A percentile compares a stretch with the other conserved stretches of the same genome.
Evolutionary conservation across 2,329 filamentous ascomycete genomes (phyloP).

Genomic region (Lecanicillium sp.): DNA sequence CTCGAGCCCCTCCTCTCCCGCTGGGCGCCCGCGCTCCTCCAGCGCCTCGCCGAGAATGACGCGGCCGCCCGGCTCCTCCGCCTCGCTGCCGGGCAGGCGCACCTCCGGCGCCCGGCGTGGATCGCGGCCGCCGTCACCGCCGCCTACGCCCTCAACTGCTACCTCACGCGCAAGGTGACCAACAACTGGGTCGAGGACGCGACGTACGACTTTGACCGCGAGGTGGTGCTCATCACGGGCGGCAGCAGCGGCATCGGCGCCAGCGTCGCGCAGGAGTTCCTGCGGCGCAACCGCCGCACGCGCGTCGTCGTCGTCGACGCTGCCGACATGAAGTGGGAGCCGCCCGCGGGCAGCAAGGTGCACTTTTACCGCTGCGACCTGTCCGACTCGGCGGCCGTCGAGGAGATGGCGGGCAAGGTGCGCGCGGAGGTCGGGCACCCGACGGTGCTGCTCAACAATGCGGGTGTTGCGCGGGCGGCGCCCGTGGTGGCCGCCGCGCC

Average conservation of each 20-base stretch:
- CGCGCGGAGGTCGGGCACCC: conserved; percentile 30
- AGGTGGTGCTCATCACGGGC: conserved; percentile 34
- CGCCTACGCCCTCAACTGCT: conserved; percentile 19
- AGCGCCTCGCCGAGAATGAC: conserved; percentile 3
- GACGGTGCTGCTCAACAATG: conserved; percentile 32
- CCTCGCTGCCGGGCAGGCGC: conserved; percentile 1
- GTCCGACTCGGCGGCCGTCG: conserved; percentile 26
- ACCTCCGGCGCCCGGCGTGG: conserved; percentile 10
- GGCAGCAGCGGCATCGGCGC: conserved; percentile 36
- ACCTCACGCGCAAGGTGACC: conserved; percentile 19
- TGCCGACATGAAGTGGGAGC: conserved; percentile 25
- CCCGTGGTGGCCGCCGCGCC: conserved; percentile 26
- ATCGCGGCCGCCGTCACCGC: conserved; percentile 14
- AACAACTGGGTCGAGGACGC: conserved; percentile 22
- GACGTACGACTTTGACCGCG: conserved; percentile 29
- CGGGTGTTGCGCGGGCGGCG: conserved; percentile 24
- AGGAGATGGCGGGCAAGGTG: conserved; percentile 24
- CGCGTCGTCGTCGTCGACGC: conserved; percentile 31
- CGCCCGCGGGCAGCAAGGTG: conserved; percentile 16
- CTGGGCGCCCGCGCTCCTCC: conserved; percentile 7
- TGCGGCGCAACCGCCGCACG: conserved; percentile 21
- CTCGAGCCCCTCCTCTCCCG: conserved; percentile 10
- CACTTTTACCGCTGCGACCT: conserved; percentile 32
- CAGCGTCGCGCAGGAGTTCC: conserved; percentile 24
- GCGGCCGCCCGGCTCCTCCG: background rate